These are phyloP conservation scores for Cryptosporidium ryanae DNA, from an alignment of 169 alveolate species.

Conservation along the genomic window DNA sequence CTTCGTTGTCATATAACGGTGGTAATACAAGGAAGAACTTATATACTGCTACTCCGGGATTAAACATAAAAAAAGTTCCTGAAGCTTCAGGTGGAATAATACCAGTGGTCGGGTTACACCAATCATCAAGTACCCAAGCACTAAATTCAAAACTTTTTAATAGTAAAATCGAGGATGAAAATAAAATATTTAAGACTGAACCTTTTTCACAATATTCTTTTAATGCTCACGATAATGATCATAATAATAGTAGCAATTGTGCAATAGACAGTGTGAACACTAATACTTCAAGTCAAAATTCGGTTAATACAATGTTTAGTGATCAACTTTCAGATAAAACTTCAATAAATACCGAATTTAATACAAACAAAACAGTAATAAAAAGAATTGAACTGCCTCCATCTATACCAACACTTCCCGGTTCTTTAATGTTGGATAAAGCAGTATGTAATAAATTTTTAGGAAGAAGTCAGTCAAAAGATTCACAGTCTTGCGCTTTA, in stretches of 20 bases:
- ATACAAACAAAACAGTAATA: not conserved
- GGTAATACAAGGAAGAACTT: conserved; percentile 32
- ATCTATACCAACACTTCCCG: conserved; percentile 38
- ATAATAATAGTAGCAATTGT: not conserved
- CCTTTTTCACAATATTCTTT: not conserved
- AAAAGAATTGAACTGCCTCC: conserved; percentile 5
- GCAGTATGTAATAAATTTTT: not conserved
- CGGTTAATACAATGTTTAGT: not conserved
- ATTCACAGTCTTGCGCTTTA: conserved; percentile 12
- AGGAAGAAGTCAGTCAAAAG: not conserved
- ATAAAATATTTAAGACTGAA: not conserved
- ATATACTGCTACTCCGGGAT: conserved; percentile 59
- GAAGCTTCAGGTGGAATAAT: conserved; percentile 24
- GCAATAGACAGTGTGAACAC: not conserved
- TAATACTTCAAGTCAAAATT: not conserved
- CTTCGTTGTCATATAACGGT: conserved; percentile 13
- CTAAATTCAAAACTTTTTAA: not conserved
- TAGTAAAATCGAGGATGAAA: not conserved
- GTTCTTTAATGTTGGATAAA: conserved; percentile 12
- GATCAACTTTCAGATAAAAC: conserved; percentile 1
- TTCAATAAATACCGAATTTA: not conserved
- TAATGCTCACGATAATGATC: not conserved
- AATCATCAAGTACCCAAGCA: not conserved
- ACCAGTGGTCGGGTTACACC: conserved; percentile 29
- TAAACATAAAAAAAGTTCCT: conserved; percentile 25